phyloP scores from a whole-genome alignment of 1,284 basidiomycete genomes.

The Inonotus hispidus region DNA sequence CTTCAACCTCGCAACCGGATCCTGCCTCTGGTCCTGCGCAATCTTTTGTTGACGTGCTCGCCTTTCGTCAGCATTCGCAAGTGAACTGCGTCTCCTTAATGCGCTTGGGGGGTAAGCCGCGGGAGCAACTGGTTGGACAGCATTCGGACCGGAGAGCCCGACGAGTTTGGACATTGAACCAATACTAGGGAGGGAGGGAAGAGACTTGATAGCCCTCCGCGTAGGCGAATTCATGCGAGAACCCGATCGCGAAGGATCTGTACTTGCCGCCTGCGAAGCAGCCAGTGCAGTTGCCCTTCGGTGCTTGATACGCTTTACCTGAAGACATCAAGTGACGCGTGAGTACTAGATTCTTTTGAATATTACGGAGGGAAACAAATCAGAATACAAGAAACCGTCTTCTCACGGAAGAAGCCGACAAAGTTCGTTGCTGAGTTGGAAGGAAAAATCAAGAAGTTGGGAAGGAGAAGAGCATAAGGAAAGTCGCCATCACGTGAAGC shows the following conservation, averaged over 20 bases:
- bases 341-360: not conserved
- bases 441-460: not conserved
- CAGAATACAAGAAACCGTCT: no score
- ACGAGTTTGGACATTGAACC: conserved; percentile 2
- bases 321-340: not conserved
- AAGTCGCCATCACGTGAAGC: conserved; percentile 8
- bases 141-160: not conserved
- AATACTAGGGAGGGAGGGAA: conserved; percentile 7
- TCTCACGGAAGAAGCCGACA: not conserved
- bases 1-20: conserved; percentile 86
- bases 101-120: conserved; percentile 11
- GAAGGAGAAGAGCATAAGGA: not conserved
- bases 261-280: not conserved
- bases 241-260: conserved; percentile 7
- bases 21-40: conserved; percentile 45
- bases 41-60: conserved; percentile 27
- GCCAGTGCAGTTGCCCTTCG: conserved; percentile 5
- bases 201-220: conserved; percentile 1
- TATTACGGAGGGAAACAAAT: not conserved
- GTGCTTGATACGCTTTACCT: conserved; percentile 20
- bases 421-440: not conserved
- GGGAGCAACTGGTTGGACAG: not conserved
- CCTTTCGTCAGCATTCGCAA: not conserved
- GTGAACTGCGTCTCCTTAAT: conserved; percentile 6
- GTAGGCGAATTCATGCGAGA: conserved; percentile 15